These are phyloP conservation scores for Phytophthora pisi DNA, from an alignment of 352 stramenopile species.

Conservation along the genomic window DNA sequence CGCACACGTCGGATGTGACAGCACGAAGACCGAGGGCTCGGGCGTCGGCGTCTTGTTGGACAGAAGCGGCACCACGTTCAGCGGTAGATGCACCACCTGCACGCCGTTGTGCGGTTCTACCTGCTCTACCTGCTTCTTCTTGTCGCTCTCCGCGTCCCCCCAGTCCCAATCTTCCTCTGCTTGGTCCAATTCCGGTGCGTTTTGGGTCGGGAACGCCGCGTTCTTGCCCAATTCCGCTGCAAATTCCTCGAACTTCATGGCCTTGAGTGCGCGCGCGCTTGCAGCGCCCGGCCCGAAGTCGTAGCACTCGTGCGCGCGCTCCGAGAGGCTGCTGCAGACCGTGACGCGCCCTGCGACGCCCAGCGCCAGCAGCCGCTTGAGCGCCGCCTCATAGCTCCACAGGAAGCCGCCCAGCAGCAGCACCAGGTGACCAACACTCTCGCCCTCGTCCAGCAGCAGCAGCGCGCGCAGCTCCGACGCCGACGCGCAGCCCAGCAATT, in stretches of 20 bases:
- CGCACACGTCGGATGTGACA: conserved; percentile 69
- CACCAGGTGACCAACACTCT: conserved; percentile 49
- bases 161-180: conserved; percentile 59
- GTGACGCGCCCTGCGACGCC: conserved; percentile 48
- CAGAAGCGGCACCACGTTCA: conserved; percentile 62
- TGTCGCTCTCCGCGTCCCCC: conserved; percentile 35
- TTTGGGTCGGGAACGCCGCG: conserved; percentile 2
- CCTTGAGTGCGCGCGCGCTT: conserved; percentile 1
- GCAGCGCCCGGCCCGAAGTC: conserved; percentile 43
- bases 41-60: conserved; percentile 39
- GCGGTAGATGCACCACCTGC: conserved; percentile 57
- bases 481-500: conserved; percentile 38
- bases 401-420: conserved; percentile 63
- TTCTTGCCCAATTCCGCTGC: conserved; percentile 34
- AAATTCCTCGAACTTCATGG: conserved; percentile 64
- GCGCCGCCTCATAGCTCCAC: conserved; percentile 58
- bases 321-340: conserved; percentile 72
- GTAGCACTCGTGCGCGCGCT: conserved; percentile 73
- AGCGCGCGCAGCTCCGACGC: conserved; percentile 25
- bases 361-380: conserved; percentile 45
- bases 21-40: conserved; percentile 76
- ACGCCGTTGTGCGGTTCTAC: conserved; percentile 23
- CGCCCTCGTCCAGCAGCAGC: conserved; percentile 19
- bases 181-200: conserved; percentile 14
- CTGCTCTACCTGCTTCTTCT: not conserved